phyloP scores from a whole-genome alignment of 768 basidiomycete genomes.

The Rubroboletus pulcherrimus region DNA sequence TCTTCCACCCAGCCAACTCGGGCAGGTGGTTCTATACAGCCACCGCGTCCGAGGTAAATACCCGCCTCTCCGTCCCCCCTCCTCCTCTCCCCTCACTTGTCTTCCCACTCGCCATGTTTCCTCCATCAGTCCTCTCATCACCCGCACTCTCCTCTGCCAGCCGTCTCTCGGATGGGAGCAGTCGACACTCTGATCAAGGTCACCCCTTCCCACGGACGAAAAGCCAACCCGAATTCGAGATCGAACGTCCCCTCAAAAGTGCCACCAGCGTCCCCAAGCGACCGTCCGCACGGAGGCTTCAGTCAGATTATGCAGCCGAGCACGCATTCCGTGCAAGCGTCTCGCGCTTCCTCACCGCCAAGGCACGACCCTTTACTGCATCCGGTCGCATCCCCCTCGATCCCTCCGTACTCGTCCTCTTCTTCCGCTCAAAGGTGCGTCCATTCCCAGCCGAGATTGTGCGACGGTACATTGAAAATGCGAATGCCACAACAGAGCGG shows the following conservation, averaged over 20 bases:
- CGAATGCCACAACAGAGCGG: slow-evolving; percentile 48
- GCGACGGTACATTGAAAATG: neutral
- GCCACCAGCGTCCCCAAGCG: slow-evolving; percentile 29
- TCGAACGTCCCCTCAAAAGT: slow-evolving; percentile 51
- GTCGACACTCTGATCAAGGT: slow-evolving; percentile 29
- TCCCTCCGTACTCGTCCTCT: slow-evolving; percentile 61
- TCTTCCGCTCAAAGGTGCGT: slow-evolving; percentile 75
- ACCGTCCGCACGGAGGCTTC: slow-evolving; percentile 28
- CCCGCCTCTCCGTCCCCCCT: slow-evolving; percentile 9
- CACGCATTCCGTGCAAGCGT: slow-evolving; percentile 53
- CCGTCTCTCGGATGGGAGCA: slow-evolving; percentile 39
- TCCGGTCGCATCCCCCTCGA: slow-evolving; percentile 70
- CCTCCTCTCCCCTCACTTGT: slow-evolving; percentile 11
- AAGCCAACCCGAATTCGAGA: slow-evolving; percentile 57
- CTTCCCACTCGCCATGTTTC: slow-evolving; percentile 23
- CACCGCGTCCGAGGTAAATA: slow-evolving; percentile 34
- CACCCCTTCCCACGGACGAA: slow-evolving; percentile 39
- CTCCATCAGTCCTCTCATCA: slow-evolving; percentile 30
- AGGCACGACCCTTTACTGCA: slow-evolving; percentile 58
- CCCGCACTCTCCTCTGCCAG: slow-evolving; percentile 33
- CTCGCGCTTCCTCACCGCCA: slow-evolving; percentile 52
- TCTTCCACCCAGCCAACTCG: slow-evolving; percentile 27
- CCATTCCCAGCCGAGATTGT: neutral
- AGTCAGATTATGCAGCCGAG: slow-evolving; percentile 50
- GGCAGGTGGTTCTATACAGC: slow-evolving; percentile 31